Evolutionary conservation across 2,329 filamentous ascomycete genomes (phyloP).

Genomic region (Sarocladium strictum): DNA sequence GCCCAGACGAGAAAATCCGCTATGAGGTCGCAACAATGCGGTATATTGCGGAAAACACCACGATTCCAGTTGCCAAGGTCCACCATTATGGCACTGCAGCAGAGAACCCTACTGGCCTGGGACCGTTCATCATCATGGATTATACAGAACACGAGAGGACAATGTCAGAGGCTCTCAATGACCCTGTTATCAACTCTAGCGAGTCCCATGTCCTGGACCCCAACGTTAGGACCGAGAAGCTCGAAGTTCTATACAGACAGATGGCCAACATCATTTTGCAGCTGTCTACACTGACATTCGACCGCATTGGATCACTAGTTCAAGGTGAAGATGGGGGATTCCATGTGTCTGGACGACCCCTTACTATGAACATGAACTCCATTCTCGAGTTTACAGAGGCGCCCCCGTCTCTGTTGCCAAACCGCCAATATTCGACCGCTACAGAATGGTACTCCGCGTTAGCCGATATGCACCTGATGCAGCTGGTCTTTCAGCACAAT

Average conservation of each 20-base stretch:
- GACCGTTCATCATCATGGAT: conserved; percentile 19
- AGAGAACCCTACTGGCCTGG: conserved; percentile 26
- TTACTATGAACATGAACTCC: conserved; percentile 9
- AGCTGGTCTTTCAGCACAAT: conserved; percentile 35
- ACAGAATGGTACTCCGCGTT: conserved; percentile 30
- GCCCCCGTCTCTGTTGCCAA: not conserved
- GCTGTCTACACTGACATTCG: conserved; percentile 26
- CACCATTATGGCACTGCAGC: conserved; percentile 23
- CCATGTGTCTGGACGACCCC: not conserved
- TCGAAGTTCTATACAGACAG: conserved; percentile 30
- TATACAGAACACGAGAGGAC: conserved; percentile 24
- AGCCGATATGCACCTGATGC: conserved; percentile 34
- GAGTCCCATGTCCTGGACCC: conserved; percentile 26
- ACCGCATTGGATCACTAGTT: conserved; percentile 4
- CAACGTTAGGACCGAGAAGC: conserved; percentile 24
- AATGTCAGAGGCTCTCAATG: conserved; percentile 23
- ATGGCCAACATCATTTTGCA: conserved; percentile 36
- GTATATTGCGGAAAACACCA: conserved; percentile 24
- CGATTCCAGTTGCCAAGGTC: conserved; percentile 27
- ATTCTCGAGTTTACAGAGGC: conserved; percentile 2
- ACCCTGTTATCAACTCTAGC: conserved; percentile 16
- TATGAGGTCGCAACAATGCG: conserved; percentile 29
- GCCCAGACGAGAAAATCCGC: conserved; percentile 29
- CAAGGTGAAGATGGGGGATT: not conserved
- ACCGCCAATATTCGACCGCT: conserved; percentile 2